phyloP scores from a whole-genome alignment of 2,329 filamentous ascomycete genomes.

The Tolypocladium paradoxum region DNA sequence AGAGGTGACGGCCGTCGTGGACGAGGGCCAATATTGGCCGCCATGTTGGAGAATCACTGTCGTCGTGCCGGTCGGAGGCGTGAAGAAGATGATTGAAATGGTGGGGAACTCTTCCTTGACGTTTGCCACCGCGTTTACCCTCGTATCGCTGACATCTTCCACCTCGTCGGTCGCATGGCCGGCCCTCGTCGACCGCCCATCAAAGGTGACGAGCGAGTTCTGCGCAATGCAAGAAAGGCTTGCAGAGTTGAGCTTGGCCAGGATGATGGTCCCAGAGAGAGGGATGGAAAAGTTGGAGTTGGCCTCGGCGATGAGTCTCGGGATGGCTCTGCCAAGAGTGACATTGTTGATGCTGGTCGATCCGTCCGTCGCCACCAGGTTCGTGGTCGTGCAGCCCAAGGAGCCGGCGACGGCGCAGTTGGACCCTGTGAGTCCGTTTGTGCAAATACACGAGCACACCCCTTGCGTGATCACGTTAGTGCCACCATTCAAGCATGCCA shows the following conservation, averaged over 20 bases:
- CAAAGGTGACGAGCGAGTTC: constrained; percentile 81
- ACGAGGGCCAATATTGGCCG: neutral
- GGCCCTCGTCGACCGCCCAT: constrained; percentile 37
- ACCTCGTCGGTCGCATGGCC: constrained; percentile 3
- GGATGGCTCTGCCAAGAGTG: constrained; percentile 71
- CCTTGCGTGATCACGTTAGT: constrained; percentile 58
- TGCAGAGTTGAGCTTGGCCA: constrained; percentile 64
- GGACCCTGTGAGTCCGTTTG: constrained; percentile 67
- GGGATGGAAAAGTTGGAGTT: constrained; percentile 63
- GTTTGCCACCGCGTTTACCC: neutral
- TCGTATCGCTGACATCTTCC: neutral
- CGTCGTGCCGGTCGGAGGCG: neutral
- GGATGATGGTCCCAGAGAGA: constrained; percentile 56
- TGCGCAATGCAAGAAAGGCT: constrained; percentile 74
- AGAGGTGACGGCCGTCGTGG: neutral
- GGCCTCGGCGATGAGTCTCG: constrained; percentile 58
- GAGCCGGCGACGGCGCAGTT: constrained; percentile 37
- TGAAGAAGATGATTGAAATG: constrained; percentile 4
- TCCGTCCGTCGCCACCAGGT: constrained; percentile 28
- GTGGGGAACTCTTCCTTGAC: constrained; percentile 1
- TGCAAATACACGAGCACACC: constrained; percentile 76
- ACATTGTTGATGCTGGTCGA: constrained; percentile 45
- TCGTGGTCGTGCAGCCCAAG: constrained; percentile 42
- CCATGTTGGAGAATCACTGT: neutral
- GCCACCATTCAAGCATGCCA: constrained; percentile 71